phyloP scores from a whole-genome alignment of 495 filamentous ascomycete genomes.

The Penicillium angulare region DNA sequence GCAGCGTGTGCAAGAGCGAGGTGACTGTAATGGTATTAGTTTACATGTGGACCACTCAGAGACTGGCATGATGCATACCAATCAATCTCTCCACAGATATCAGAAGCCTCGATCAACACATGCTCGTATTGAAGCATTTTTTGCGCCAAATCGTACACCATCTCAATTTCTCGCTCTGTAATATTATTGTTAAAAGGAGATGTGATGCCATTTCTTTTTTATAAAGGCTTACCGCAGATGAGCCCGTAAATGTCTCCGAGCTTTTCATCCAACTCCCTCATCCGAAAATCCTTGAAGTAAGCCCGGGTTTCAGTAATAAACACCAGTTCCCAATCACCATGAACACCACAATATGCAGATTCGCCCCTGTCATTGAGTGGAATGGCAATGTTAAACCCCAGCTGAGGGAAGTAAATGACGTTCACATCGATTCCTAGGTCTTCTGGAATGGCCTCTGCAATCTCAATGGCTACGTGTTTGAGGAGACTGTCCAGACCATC shows the following conservation, averaged over 20 bases:
- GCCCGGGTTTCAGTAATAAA: conserved; percentile 70
- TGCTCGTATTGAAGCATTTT: conserved; percentile 69
- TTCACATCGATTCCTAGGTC: conserved; percentile 63
- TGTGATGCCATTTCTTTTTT: background rate
- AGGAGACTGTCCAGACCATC: conserved; percentile 74
- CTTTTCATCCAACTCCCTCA: conserved; percentile 78
- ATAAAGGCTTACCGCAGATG: conserved; percentile 65
- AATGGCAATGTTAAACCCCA: conserved; percentile 85
- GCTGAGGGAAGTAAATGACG: conserved; percentile 83
- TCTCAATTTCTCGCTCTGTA: conserved; percentile 85
- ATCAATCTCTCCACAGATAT: conserved; percentile 84
- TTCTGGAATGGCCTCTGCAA: conserved; percentile 62
- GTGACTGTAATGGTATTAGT: conserved; percentile 50
- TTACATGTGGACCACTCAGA: background rate
- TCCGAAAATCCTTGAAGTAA: conserved; percentile 86
- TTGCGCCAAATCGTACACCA: conserved; percentile 76
- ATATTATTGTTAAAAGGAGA: background rate
- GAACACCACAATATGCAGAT: conserved; percentile 64
- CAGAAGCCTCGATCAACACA: conserved; percentile 63
- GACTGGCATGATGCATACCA: conserved; percentile 36
- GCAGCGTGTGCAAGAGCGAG: conserved; percentile 80
- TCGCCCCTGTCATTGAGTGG: conserved; percentile 59
- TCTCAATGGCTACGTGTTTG: conserved; percentile 57
- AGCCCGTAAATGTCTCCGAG: conserved; percentile 82
- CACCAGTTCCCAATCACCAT: conserved; percentile 68